A percentile compares a stretch with the other conserved stretches of the same genome.
Evolutionary conservation across 1,284 basidiomycete species (phyloP).

Genomic region (Heterobasidion annosum): DNA sequence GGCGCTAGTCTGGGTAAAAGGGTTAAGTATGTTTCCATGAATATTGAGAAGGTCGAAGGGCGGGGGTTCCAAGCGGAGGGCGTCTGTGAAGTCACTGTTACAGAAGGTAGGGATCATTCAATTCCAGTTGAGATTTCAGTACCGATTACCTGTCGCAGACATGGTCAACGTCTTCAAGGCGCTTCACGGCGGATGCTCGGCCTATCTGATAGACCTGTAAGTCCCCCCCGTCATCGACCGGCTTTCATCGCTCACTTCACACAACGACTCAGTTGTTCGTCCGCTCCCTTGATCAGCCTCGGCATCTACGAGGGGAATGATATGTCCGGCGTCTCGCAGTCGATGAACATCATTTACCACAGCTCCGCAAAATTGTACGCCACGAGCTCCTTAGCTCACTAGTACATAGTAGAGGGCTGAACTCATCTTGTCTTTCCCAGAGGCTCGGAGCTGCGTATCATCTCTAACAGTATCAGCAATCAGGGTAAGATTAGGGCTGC

Average conservation of each 20-base stretch:
- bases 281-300: slow-evolving; percentile 32
- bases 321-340: slow-evolving; percentile 34
- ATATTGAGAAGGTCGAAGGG: slow-evolving; percentile 12
- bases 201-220: slow-evolving; percentile 1
- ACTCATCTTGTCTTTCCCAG: slow-evolving; percentile 16
- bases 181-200: background rate
- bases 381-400: slow-evolving; percentile 9
- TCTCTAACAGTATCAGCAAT: slow-evolving; percentile 31
- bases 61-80: slow-evolving; percentile 28
- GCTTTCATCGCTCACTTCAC: background rate
- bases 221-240: background rate
- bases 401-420: background rate
- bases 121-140: background rate
- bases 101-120: slow-evolving; percentile 22
- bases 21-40: background rate
- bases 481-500: slow-evolving; percentile 32
- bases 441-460: slow-evolving; percentile 33
- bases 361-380: slow-evolving; percentile 28
- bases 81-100: slow-evolving; percentile 24
- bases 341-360: slow-evolving; percentile 41
- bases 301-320: slow-evolving; percentile 17
- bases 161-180: background rate
- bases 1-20: background rate
- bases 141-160: background rate
- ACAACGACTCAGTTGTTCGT: slow-evolving; percentile 28